Evolutionary conservation across 768 basidiomycete genomes (phyloP).

Genomic region (Obba rivulosa): DNA sequence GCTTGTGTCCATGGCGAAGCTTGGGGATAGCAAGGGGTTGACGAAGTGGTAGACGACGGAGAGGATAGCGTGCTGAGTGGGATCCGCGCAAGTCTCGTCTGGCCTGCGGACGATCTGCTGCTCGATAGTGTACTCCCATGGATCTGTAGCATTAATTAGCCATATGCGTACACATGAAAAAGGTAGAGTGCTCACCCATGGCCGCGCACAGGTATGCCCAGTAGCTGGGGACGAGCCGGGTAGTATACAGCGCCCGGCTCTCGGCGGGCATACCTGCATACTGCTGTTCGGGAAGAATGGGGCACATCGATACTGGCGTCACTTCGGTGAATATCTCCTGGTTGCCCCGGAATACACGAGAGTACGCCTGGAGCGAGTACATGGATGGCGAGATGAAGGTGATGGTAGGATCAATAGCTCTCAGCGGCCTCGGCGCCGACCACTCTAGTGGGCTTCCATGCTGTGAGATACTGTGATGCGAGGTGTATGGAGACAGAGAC

Average conservation of each 20-base stretch:
- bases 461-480: constrained; percentile 8
- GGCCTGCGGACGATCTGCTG: constrained; percentile 43
- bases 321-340: constrained; percentile 20
- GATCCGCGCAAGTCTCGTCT: no score
- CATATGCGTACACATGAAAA: not conserved
- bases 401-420: constrained; percentile 60
- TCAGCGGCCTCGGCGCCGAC: constrained; percentile 44
- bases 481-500: constrained; percentile 1
- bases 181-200: constrained; percentile 36
- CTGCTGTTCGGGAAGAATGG: no score
- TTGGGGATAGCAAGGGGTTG: no score
- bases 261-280: constrained; percentile 1
- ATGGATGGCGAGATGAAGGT: constrained; percentile 50
- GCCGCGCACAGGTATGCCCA: constrained; percentile 57
- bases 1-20: no score
- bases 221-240: constrained; percentile 55
- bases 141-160: constrained; percentile 39
- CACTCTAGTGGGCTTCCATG: constrained; percentile 10
- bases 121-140: constrained; percentile 58
- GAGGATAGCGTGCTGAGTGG: no score
- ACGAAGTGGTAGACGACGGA: no score
- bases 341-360: constrained; percentile 52
- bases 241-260: constrained; percentile 45
- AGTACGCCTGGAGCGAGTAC: constrained; percentile 48
- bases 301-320: constrained; percentile 7